A percentile compares a stretch with the other conserved stretches of the same genome.
Conservation (phyloP, 225 moss, liverwort and hornwort species). For the Pseudisothecium myosuroides region DNA sequence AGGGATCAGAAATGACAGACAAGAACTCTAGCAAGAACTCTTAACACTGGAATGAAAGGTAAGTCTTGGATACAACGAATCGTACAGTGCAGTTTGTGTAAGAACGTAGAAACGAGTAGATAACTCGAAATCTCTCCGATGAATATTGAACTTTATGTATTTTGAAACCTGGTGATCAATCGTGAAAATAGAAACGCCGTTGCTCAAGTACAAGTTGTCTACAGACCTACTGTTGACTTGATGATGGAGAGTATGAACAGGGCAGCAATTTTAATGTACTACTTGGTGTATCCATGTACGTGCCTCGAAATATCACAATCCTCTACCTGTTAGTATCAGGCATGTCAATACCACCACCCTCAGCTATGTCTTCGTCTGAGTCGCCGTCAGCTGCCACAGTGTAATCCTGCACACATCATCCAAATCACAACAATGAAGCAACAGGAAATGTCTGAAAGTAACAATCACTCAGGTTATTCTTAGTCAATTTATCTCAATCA, state of each 20-base stretch:
- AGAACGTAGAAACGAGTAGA: background rate
- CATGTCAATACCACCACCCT: slow-evolving; percentile 44
- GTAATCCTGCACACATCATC: slow-evolving; percentile 21
- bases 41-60: too few relatives aligned
- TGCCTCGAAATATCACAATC: background rate
- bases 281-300: background rate
- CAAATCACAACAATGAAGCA: background rate
- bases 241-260: background rate
- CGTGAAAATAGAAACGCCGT: background rate
- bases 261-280: background rate
- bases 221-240: background rate
- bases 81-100: background rate
- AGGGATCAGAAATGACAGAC: background rate
- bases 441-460: background rate
- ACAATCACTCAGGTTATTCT: background rate
- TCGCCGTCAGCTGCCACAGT: slow-evolving; percentile 8
- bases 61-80: background rate
- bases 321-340: slow-evolving; percentile 45
- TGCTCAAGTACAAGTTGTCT: background rate
- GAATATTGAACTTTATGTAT: background rate
- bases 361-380: slow-evolving; percentile 22
- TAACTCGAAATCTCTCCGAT: background rate
- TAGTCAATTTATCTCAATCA: background rate
- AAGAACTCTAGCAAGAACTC: background rate
- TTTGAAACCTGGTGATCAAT: background rate